Conservation (phyloP, 345 rosid genomes). For the Citrus mangshanensis region DNA sequence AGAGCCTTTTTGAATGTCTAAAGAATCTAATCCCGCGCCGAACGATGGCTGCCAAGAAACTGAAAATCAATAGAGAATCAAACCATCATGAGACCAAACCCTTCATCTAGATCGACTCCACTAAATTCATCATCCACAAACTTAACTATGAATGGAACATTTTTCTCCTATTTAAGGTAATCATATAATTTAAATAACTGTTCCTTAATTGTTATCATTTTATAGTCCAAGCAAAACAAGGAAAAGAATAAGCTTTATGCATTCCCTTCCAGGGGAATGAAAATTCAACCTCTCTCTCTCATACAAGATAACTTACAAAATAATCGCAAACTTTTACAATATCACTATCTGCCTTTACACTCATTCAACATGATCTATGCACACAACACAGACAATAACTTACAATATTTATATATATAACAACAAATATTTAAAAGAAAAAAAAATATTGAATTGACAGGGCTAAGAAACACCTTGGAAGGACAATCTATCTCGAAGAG, state of each 20-base stretch:
- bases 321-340: not conserved
- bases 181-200: not conserved
- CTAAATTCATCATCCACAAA: conserved; percentile 49
- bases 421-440: too few species aligned
- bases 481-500: conserved; percentile 70
- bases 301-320: not conserved
- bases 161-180: too few species aligned
- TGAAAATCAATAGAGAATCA: not conserved
- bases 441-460: not conserved
- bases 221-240: not conserved
- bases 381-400: not conserved
- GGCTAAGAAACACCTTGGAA: conserved; percentile 71
- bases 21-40: not conserved
- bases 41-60: conserved; percentile 4
- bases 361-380: conserved; percentile 1
- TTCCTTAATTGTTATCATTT: not conserved
- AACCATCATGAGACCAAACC: not conserved
- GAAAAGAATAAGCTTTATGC: not conserved
- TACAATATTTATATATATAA: not conserved
- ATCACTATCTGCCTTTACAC: not conserved
- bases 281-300: not conserved
- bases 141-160: not conserved
- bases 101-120: conserved; percentile 48
- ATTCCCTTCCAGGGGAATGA: not conserved
- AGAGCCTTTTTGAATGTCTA: not conserved